These are phyloP conservation scores for Phragmites australis DNA, from an alignment of 176 grass and related monocot species.

Conservation along the genomic window DNA sequence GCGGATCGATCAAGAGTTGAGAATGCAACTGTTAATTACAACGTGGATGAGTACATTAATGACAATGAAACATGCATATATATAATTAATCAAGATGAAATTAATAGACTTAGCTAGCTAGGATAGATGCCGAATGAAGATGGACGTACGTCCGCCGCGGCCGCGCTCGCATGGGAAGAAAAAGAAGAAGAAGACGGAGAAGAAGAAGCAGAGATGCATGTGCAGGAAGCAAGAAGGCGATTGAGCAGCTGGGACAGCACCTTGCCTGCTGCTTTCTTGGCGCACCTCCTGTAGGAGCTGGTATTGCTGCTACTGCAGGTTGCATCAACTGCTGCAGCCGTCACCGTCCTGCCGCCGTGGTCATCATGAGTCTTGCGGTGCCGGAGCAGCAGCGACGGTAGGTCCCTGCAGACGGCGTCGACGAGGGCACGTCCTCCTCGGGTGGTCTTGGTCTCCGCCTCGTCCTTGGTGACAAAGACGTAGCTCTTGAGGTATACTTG, in stretches of 20 bases:
- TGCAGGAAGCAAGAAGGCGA: constrained; percentile 1
- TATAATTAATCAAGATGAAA: too few relatives aligned
- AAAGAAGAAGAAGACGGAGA: not conserved
- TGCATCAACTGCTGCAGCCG: not conserved
- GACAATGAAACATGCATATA: too few relatives aligned
- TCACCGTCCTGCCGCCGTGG: not conserved
- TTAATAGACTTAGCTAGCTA: too few relatives aligned
- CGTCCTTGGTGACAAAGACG: constrained; percentile 46
- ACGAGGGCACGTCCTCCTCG: not conserved
- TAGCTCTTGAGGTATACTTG: constrained; percentile 74
- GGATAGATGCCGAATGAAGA: not conserved
- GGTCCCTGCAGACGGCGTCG: not conserved
- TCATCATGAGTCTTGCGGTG: constrained; percentile 13
- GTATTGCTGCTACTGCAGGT: not conserved
- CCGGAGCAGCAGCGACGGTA: not conserved
- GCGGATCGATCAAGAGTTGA: too few relatives aligned
- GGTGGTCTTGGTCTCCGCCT: constrained; percentile 3
- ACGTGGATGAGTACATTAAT: too few relatives aligned
- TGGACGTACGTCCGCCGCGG: not conserved
- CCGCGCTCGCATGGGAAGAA: not conserved
- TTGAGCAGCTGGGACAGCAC: not conserved
- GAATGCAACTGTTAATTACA: too few relatives aligned
- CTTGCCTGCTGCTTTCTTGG: not conserved
- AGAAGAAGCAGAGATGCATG: not conserved
- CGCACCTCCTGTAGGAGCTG: not conserved